These are phyloP conservation scores for Penicillium odoratum DNA, from an alignment of 495 filamentous ascomycete species.

Conservation along the genomic window DNA sequence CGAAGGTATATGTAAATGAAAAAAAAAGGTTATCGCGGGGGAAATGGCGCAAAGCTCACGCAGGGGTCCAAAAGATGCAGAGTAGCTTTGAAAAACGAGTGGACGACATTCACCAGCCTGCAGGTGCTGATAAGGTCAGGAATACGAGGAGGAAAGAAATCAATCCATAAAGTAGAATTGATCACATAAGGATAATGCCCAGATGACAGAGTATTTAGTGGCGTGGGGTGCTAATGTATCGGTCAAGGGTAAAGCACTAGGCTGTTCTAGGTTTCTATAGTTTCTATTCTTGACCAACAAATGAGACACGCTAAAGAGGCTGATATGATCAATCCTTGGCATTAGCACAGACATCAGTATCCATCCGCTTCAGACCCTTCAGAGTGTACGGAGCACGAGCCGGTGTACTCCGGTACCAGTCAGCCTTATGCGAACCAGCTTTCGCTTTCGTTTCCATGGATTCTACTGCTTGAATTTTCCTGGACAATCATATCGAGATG, in stretches of 20 bases:
- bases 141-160: slow-evolving; percentile 10
- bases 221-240: slow-evolving; percentile 5
- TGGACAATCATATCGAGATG: neutral
- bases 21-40: neutral
- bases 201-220: slow-evolving; percentile 11
- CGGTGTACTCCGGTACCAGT: slow-evolving; percentile 1
- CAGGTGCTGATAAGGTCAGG: neutral
- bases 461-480: neutral
- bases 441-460: neutral
- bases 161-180: slow-evolving; percentile 6
- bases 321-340: slow-evolving; percentile 10
- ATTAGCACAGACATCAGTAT: slow-evolving; percentile 8
- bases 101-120: slow-evolving; percentile 8
- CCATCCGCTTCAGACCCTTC: neutral
- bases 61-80: neutral
- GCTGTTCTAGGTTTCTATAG: neutral
- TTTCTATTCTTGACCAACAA: slow-evolving; percentile 3
- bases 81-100: slow-evolving; percentile 19
- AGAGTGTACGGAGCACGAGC: neutral
- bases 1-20: neutral
- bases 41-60: neutral
- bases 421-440: neutral
- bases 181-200: slow-evolving; percentile 15
- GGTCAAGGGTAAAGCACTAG: slow-evolving; percentile 6
- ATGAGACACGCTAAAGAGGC: slow-evolving; percentile 16